phyloP scores from a whole-genome alignment of 192 early-diverging fungal species.

The Podila minutissima region DNA sequence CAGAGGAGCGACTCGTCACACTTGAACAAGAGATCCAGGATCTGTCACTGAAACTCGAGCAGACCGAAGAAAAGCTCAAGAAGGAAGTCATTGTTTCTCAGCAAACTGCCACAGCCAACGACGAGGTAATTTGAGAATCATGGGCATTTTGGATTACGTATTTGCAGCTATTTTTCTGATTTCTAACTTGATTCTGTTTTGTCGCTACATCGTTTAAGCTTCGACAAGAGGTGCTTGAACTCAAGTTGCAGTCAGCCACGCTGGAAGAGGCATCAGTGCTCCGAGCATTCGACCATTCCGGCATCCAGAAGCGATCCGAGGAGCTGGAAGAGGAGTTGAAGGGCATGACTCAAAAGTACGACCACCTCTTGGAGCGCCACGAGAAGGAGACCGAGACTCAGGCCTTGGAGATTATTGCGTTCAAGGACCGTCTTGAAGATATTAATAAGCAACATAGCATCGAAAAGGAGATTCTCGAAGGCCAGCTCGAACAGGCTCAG shows the following conservation, averaged over 20 bases:
- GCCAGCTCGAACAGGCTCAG: constrained; percentile 29
- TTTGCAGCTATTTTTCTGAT: background rate
- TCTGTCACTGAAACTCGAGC: constrained; percentile 12
- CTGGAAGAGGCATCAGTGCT: constrained; percentile 12
- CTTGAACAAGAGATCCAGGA: constrained; percentile 37
- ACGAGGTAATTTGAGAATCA: constrained; percentile 19
- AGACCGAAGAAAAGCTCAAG: constrained; percentile 15
- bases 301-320: constrained; percentile 9
- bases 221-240: constrained; percentile 36
- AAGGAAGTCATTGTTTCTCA: constrained; percentile 15
- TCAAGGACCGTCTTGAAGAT: constrained; percentile 42
- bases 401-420: constrained; percentile 18
- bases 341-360: constrained; percentile 35
- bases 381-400: constrained; percentile 18
- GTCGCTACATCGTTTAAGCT: background rate
- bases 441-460: constrained; percentile 15
- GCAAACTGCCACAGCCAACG: constrained; percentile 11
- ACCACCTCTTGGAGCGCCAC: constrained; percentile 27
- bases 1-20: constrained; percentile 16
- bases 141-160: background rate
- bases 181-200: background rate
- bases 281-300: background rate
- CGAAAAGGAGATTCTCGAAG: constrained; percentile 33
- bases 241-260: constrained; percentile 40
- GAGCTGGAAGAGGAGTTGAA: constrained; percentile 34